Evolutionary conservation across 345 rosid species (phyloP).

Genomic region (Noccaea bulbosa): DNA sequence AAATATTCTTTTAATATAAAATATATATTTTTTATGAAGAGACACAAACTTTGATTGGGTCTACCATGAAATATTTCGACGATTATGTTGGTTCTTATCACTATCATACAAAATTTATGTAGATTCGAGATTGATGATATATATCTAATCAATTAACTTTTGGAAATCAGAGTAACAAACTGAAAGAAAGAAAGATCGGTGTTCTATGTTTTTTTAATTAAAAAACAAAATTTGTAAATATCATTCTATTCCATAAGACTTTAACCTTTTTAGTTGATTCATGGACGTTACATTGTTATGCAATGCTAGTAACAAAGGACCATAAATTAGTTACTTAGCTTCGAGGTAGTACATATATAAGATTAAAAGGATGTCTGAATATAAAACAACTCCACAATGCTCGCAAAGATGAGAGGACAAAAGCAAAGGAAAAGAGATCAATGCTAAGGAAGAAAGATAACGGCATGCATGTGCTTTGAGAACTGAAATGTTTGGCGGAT

Average conservation of each 20-base stretch:
- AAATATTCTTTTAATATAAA: no score
- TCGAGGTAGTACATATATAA: conserved; percentile 24
- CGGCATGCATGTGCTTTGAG: conserved; percentile 42
- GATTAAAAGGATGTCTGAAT: conserved; percentile 2
- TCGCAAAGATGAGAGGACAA: conserved; percentile 35
- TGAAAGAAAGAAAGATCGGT: no score
- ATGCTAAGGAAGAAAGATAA: conserved; percentile 28
- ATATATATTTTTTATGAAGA: not conserved
- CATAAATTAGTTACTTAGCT: conserved; percentile 1
- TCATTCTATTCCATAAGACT: not conserved
- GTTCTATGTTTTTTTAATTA: not conserved
- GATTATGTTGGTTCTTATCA: not conserved
- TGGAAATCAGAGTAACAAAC: not conserved
- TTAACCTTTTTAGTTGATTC: not conserved
- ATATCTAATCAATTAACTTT: not conserved
- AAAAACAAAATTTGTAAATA: not conserved
- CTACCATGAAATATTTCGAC: not conserved
- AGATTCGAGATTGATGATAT: no score
- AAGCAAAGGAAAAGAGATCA: conserved; percentile 15
- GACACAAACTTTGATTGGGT: not conserved
- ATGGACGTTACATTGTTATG: not conserved
- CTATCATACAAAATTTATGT: not conserved
- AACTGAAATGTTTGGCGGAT: conserved; percentile 33
- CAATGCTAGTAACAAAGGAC: conserved; percentile 4
- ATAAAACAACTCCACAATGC: conserved; percentile 44